Conservation (phyloP, 176 grass and related monocot genomes). For the Cenchrus americanus region DNA sequence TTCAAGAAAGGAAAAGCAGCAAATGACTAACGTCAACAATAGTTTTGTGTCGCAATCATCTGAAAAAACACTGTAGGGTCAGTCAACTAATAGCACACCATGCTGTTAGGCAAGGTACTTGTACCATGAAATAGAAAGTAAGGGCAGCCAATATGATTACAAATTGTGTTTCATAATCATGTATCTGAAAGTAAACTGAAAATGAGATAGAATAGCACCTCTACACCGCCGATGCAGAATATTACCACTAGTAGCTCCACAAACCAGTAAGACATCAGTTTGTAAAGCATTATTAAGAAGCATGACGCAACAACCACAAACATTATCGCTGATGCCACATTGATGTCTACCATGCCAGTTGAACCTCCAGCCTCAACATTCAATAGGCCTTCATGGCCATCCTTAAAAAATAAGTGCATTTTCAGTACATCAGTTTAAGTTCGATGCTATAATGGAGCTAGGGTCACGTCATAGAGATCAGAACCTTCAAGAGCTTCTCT, state of each 20-base stretch:
- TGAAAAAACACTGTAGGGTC: not conserved
- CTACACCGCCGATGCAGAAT: conserved; percentile 95
- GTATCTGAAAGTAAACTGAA: conserved; percentile 13
- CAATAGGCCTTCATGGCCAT: conserved; percentile 69
- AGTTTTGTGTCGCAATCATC: not conserved
- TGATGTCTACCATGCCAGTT: conserved; percentile 83
- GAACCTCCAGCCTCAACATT: conserved; percentile 63
- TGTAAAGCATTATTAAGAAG: conserved; percentile 95
- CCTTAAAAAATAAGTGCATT: conserved; percentile 57
- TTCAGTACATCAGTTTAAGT: conserved; percentile 39
- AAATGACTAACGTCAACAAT: conserved; percentile 28
- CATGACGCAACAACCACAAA: conserved; percentile 92
- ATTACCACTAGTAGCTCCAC: conserved; percentile 84
- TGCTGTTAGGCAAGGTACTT: not conserved
- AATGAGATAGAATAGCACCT: conserved; percentile 56
- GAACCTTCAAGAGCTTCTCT: conserved; percentile 92
- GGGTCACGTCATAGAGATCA: conserved; percentile 17
- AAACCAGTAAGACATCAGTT: conserved; percentile 92
- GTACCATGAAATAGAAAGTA: not conserved
- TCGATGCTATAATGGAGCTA: conserved; percentile 20
- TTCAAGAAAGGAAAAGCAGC: not conserved
- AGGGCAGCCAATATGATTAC: not conserved
- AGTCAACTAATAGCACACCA: not conserved
- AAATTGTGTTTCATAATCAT: not conserved
- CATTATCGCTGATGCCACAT: conserved; percentile 78